Evolutionary conservation across 2,329 filamentous ascomycete species (phyloP).

Genomic region (Calonectria crousiana): DNA sequence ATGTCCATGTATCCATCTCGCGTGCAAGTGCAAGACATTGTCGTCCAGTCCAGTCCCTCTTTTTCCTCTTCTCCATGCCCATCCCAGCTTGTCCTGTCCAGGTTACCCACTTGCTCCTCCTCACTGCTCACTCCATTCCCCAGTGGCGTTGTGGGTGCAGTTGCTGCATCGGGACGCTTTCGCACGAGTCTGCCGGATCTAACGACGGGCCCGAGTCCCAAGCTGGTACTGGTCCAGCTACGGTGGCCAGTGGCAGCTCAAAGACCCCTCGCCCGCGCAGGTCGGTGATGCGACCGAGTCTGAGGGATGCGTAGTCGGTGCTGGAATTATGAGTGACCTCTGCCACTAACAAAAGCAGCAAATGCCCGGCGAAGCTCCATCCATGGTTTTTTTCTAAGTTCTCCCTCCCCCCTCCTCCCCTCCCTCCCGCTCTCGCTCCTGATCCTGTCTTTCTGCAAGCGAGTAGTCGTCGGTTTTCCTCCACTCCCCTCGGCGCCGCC

Average conservation of each 20-base stretch:
- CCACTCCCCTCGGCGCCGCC: constrained; percentile 16
- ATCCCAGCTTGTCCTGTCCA: neutral
- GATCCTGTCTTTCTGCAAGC: neutral
- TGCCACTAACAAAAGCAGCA: constrained; percentile 16
- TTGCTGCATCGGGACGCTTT: constrained; percentile 25
- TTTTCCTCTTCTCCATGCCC: constrained; percentile 18
- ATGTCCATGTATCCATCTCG: constrained; percentile 1
- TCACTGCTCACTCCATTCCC: constrained; percentile 11
- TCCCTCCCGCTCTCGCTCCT: neutral
- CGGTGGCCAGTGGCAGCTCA: constrained; percentile 19
- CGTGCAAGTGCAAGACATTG: constrained; percentile 9
- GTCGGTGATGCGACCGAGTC: neutral
- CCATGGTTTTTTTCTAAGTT: neutral
- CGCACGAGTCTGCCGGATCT: constrained; percentile 28
- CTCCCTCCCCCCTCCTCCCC: neutral
- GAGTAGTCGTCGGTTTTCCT: constrained; percentile 7
- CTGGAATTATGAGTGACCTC: constrained; percentile 3
- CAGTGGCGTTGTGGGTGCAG: constrained; percentile 25
- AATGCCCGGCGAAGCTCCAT: neutral
- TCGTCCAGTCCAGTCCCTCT: neutral
- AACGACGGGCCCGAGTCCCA: constrained; percentile 26
- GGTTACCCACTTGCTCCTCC: constrained; percentile 12
- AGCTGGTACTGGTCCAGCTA: constrained; percentile 14
- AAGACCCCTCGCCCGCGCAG: constrained; percentile 11
- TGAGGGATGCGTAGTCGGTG: neutral